Evolutionary conservation across 1,284 basidiomycete genomes (phyloP).

Genomic region (Cryptococcus sp.): DNA sequence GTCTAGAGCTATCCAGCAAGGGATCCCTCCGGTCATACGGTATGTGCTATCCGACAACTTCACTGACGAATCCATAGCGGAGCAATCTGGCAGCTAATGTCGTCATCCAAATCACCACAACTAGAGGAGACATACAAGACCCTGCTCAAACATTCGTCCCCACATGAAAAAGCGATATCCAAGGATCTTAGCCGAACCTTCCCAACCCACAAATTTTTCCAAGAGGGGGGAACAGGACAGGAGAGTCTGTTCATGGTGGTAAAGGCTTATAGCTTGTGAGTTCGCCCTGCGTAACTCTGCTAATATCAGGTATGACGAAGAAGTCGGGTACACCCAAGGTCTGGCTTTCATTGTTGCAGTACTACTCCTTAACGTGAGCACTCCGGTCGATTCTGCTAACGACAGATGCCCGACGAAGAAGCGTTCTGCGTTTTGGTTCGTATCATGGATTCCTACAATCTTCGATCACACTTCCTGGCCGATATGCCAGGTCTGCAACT

Average conservation of each 20-base stretch:
- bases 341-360: slow-evolving; percentile 93
- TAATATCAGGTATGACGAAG: slow-evolving; percentile 70
- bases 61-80: slow-evolving; percentile 59
- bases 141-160: slow-evolving; percentile 74
- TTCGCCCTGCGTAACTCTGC: neutral
- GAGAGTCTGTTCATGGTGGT: slow-evolving; percentile 96
- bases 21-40: slow-evolving; percentile 66
- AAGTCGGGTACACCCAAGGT: slow-evolving; percentile 97
- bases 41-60: slow-evolving; percentile 24
- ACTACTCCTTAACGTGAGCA: slow-evolving; percentile 76
- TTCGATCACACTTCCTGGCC: slow-evolving; percentile 91
- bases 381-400: slow-evolving; percentile 3
- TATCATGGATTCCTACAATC: slow-evolving; percentile 94
- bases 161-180: slow-evolving; percentile 89
- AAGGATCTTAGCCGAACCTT: slow-evolving; percentile 93
- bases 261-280: slow-evolving; percentile 89
- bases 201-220: slow-evolving; percentile 95
- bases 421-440: slow-evolving; percentile 94
- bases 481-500: slow-evolving; percentile 97
- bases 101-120: slow-evolving; percentile 81
- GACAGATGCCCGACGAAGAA: slow-evolving; percentile 95
- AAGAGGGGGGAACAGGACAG: slow-evolving; percentile 78
- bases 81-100: slow-evolving; percentile 99
- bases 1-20: slow-evolving; percentile 82
- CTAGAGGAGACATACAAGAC: slow-evolving; percentile 80